Evolutionary conservation across 305 asterid species (phyloP), one percentile per base, ranked within the genome.

Genomic region (Fraxinus velutina): DNA sequence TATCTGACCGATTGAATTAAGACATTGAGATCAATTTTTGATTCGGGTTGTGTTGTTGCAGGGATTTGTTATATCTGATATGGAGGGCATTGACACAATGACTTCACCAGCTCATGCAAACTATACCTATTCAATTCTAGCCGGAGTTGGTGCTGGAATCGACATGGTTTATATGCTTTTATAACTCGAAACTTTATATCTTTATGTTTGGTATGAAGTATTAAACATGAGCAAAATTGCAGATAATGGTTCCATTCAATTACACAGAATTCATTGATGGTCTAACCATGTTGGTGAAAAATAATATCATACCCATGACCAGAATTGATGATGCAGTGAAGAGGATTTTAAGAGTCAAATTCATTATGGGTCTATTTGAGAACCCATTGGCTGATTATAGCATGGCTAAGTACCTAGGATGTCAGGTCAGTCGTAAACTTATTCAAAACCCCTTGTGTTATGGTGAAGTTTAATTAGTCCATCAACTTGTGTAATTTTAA

Each of bases 331-430:
- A 86, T 74, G 87, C 87, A 21, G 89, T 81, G 6, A 75, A 60
- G 71, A 75, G 89, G 42, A 86, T 86, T 29, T 75, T 86, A 79
- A 75, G 85, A 44, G 87, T 86, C 0, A 86, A 86, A 73, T 86
- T 86, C 37, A 76, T 8, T 3, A 17, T 71, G 82, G 89, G 89
- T 5, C 75, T 84, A 4, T 86, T 86, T 12, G 89, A 84, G 44
- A 84, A 86, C 17, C 89, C 89, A 12, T 19, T 84, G 22, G 85
- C 87, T n/a, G 85, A 86, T 74, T 78, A 83, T 27, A 81, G 83
- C 55, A 70, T 83, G 66, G 32, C 52, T 33, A 83, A 79, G 6
- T 72, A 78, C 34, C 66, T 86, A 21, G 78, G 86, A 32, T 78
- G 47, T 0, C 86, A 74, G 71, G 81, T 76, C 9, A 74, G 66